Percentiles rank a stretch among this genome's conserved stretches.
phyloP scores from a whole-genome alignment of 2,329 filamentous ascomycete genomes.

The Fusarium verticillioides region DNA sequence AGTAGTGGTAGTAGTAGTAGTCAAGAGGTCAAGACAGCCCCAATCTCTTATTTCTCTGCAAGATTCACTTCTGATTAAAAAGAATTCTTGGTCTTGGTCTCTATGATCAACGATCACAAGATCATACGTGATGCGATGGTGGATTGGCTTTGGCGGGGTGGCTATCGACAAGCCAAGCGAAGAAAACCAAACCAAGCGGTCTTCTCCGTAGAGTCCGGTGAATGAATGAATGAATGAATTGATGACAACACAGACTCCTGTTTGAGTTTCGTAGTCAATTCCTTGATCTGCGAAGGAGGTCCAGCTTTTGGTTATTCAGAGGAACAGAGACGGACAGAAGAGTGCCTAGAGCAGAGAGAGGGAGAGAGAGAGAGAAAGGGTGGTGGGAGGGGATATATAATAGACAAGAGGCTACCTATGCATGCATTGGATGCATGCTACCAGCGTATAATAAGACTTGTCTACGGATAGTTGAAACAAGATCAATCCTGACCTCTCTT shows the following conservation, averaged over 20 bases:
- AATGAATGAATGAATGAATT: neutral
- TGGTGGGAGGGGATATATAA: conserved; percentile 1
- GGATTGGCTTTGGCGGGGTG: conserved; percentile 29
- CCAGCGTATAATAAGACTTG: neutral
- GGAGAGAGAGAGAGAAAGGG: neutral
- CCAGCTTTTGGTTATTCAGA: neutral
- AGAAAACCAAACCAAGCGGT: neutral
- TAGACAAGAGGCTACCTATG: neutral
- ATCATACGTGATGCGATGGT: conserved; percentile 6
- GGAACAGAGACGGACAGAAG: neutral
- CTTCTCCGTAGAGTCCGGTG: conserved; percentile 19
- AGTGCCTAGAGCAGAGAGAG: neutral
- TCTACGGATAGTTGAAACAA: conserved; percentile 3
- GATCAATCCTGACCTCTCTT: neutral
- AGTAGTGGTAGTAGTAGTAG: neutral
- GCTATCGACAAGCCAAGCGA: conserved; percentile 21
- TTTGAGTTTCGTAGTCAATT: conserved; percentile 31
- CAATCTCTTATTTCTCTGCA: conserved; percentile 2
- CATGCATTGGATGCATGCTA: conserved; percentile 1
- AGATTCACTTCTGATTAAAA: conserved; percentile 11
- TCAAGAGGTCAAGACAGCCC: neutral
- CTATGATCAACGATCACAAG: conserved; percentile 13
- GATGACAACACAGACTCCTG: conserved; percentile 8
- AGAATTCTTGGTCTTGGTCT: neutral
- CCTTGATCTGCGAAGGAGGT: neutral